Conservation (phyloP, 1,284 basidiomycete species). For the Moesziomyces aphidis region DNA sequence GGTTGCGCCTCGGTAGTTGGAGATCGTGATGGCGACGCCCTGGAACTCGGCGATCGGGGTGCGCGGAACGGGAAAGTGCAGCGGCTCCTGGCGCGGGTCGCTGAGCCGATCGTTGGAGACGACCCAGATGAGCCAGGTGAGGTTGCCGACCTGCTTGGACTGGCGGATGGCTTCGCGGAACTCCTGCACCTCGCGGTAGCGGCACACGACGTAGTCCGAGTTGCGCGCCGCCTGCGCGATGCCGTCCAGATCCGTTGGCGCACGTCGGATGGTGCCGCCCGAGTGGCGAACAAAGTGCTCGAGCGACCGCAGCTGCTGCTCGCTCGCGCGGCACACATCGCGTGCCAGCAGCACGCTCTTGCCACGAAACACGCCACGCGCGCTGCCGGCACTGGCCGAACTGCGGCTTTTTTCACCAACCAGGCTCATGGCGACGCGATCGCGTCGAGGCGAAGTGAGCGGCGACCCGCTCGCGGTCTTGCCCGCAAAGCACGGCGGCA, state of each 20-base stretch:
- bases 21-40: constrained; percentile 80
- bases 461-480: constrained; percentile 29
- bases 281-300: constrained; percentile 61
- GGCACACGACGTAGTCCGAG: constrained; percentile 78
- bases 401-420: constrained; percentile 4
- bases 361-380: constrained; percentile 28
- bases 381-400: constrained; percentile 5
- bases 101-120: constrained; percentile 75
- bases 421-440: constrained; percentile 31
- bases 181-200: constrained; percentile 76
- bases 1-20: constrained; percentile 85
- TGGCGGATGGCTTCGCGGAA: constrained; percentile 78
- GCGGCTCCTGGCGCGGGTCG: constrained; percentile 76
- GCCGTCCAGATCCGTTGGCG: constrained; percentile 36
- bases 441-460: constrained; percentile 36
- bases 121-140: constrained; percentile 84
- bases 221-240: constrained; percentile 53
- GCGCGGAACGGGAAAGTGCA: constrained; percentile 74
- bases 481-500: constrained; percentile 44
- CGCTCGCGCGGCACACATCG: constrained; percentile 47
- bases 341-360: constrained; percentile 49
- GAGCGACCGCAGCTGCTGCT: constrained; percentile 67
- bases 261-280: constrained; percentile 36
- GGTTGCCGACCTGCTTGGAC: constrained; percentile 78
- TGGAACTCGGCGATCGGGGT: constrained; percentile 67